These are phyloP conservation scores for Fusarium sulawesiense DNA, from an alignment of 2,329 filamentous ascomycete genomes.

Conservation along the genomic window DNA sequence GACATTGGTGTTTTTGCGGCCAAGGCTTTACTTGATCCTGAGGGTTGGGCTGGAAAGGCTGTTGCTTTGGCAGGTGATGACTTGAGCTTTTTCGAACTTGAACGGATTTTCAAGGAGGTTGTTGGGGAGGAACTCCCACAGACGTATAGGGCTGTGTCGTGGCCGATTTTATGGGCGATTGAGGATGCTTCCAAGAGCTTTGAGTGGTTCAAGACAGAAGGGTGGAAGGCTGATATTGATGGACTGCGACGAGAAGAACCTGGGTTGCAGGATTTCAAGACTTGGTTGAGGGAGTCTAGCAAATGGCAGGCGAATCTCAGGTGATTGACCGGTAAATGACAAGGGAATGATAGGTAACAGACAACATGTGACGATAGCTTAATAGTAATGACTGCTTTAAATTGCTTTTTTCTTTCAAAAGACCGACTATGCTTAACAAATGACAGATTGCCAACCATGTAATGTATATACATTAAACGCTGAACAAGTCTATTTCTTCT, in stretches of 20 bases:
- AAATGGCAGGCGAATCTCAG: conserved; percentile 18
- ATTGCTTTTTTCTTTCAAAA: not conserved
- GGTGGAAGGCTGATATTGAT: conserved; percentile 28
- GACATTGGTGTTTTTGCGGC: conserved; percentile 42
- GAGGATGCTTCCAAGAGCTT: conserved; percentile 29
- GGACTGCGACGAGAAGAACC: not conserved
- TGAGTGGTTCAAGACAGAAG: conserved; percentile 26
- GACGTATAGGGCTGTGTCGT: conserved; percentile 8
- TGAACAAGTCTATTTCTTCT: not conserved
- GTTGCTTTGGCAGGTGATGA: conserved; percentile 22
- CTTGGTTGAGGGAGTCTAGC: conserved; percentile 40
- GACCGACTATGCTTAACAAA: not conserved
- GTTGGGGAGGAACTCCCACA: conserved; percentile 13
- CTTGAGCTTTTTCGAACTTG: conserved; percentile 9
- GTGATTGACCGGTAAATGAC: too few relatives aligned
- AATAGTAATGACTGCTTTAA: not conserved
- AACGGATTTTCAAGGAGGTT: not conserved
- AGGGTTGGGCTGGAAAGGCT: conserved; percentile 7
- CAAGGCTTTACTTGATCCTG: conserved; percentile 5
- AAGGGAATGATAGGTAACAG: too few relatives aligned
- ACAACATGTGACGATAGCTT: too few relatives aligned
- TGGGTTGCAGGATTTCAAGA: conserved; percentile 18
- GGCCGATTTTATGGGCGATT: conserved; percentile 20
- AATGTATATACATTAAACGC: not conserved
- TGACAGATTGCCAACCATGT: rapidly evolving